These are phyloP conservation scores for Lactuca saligna DNA, from an alignment of 129 eudicot species.

Conservation along the genomic window DNA sequence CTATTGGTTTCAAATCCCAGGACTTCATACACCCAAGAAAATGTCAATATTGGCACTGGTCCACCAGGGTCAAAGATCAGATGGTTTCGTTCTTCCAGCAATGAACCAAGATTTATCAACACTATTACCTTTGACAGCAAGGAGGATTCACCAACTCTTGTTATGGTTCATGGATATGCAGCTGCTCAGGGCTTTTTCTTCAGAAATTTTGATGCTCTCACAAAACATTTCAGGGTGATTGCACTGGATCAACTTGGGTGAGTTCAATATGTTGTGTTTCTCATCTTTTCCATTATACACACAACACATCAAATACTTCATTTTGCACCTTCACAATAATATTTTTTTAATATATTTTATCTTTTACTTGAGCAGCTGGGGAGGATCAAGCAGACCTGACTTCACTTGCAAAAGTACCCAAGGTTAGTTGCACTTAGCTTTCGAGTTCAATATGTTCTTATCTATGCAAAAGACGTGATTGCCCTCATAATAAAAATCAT, in stretches of 20 bases:
- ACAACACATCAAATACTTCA: too few relatives aligned
- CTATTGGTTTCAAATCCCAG: conserved; percentile 33
- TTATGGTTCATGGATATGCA: conserved; percentile 94
- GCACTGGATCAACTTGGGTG: conserved; percentile 98
- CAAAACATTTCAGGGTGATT: conserved; percentile 74
- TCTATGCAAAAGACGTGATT: too few relatives aligned
- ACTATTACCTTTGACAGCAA: conserved; percentile 78
- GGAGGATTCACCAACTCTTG: conserved; percentile 78
- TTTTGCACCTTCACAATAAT: too few relatives aligned
- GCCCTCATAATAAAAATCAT: neutral
- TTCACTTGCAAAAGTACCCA: conserved; percentile 97
- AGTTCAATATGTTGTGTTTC: conserved; percentile 19
- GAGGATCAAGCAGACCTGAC: conserved; percentile 99
- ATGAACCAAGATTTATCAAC: conserved; percentile 77
- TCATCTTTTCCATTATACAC: neutral
- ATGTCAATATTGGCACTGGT: conserved; percentile 78
- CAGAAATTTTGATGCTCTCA: conserved; percentile 84
- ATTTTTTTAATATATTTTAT: neutral
- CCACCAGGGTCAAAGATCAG: conserved; percentile 85
- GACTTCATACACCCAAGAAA: conserved; percentile 66
- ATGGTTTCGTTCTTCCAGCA: conserved; percentile 87
- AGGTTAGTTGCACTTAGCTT: conserved; percentile 47
- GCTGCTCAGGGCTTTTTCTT: conserved; percentile 99
- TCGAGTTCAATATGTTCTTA: neutral
- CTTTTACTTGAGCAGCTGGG: conserved; percentile 70